Base-by-base conservation (phyloP, 1,139 yeast genomes). In the Kodamaea derodonti region DNA sequence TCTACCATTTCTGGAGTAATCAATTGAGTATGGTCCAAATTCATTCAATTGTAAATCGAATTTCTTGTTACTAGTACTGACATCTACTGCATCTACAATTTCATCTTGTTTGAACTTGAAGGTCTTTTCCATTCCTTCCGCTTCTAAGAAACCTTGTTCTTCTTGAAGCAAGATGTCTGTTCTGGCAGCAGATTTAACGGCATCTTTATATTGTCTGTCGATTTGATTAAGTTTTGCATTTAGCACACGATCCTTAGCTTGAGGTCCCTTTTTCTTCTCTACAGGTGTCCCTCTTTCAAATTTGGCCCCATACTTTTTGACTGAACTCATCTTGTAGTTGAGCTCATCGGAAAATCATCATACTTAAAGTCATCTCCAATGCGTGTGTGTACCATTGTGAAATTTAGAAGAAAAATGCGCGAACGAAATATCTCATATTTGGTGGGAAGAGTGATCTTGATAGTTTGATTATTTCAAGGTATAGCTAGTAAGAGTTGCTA, bases 61-160 rank as follows among this genome's bases (percentile, higher is more conserved):
- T 34, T 82, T 79, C 58, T 90, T 88, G 45, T 72, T 75, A 5
- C 80, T 75, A 1, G 96, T 87, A 10, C 80, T 62, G 20, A 73
- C 69, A 58, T 92, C 98, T 8, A 92, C 97, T n/a, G 76, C 80
- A 23, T 75, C 72, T 24, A 65, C 75, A 29, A 94, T 81, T 35
- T 92, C 97, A 25, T 74, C 74, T 57, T 94, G 99, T 29, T 73
- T 75, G 49, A 86, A 85, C 59, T 84, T 86, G 64, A 69, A 87
- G 0, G 98, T 92, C 55, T 78, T 80, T 60, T 94, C 99, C 87
- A 92, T 80, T 3, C 81, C 85, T 47, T 94, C 98, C 3, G 96
- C 87, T 56, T 92, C 98, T 45, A 94, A 62, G 48, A 70, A 84
- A 32, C 98, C 98, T 3, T 72, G 75, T 29, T 84, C 82, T 62